Evolutionary conservation across 805 yeast species (phyloP).

Genomic region (Kazachstania viticola): DNA sequence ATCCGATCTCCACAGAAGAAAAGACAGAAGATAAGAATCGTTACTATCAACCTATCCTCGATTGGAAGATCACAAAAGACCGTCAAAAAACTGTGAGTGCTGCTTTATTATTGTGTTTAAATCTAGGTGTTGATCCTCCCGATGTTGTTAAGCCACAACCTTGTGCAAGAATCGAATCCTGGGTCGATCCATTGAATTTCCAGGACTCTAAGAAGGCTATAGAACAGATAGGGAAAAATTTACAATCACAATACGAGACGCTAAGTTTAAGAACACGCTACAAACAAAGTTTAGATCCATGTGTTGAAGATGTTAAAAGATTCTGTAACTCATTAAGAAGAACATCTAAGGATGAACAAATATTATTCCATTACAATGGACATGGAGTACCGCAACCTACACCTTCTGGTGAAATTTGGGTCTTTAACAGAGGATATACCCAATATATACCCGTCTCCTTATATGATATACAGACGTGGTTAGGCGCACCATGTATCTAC

Average conservation of each 20-base stretch:
- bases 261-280: constrained; percentile 78
- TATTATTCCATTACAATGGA: constrained; percentile 90
- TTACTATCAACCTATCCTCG: constrained; percentile 60
- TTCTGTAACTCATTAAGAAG: constrained; percentile 82
- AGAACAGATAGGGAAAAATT: constrained; percentile 77
- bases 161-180: constrained; percentile 82
- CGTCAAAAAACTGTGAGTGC: constrained; percentile 90
- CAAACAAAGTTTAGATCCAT: constrained; percentile 86
- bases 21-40: constrained; percentile 31
- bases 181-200: constrained; percentile 79
- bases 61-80: constrained; percentile 87
- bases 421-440: constrained; percentile 91
- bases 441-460: constrained; percentile 94
- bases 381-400: constrained; percentile 99
- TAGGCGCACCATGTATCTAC: constrained; percentile 94
- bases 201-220: constrained; percentile 84
- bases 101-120: constrained; percentile 80
- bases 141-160: constrained; percentile 89
- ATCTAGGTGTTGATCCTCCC: constrained; percentile 94
- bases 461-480: constrained; percentile 93
- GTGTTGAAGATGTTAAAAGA: constrained; percentile 88
- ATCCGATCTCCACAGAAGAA: constrained; percentile 52
- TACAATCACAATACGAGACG: constrained; percentile 84
- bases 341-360: constrained; percentile 86
- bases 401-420: constrained; percentile 95